Percentiles rank a stretch among this genome's conserved stretches.
Conservation (phyloP, 306 rosid species). For the Rosa multiflora region DNA sequence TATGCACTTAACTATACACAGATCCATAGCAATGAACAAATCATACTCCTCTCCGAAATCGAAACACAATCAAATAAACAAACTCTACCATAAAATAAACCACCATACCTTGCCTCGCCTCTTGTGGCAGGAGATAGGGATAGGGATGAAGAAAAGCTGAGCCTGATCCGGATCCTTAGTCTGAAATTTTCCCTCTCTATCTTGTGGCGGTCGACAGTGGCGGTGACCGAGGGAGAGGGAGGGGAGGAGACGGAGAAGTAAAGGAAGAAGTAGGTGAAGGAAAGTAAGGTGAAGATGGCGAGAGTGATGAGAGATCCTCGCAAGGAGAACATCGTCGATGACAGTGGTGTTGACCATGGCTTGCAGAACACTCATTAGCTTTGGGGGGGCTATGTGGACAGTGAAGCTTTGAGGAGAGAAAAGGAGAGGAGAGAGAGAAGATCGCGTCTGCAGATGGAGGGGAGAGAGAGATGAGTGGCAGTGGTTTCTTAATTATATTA, state of each 20-base stretch:
- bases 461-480: too few species aligned
- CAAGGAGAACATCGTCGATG: slow-evolving; percentile 49
- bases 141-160: slow-evolving; percentile 85
- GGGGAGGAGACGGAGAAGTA: slow-evolving; percentile 30
- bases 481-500: too few species aligned
- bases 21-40: neutral
- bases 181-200: slow-evolving; percentile 72
- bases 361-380: slow-evolving; percentile 42
- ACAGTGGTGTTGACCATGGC: slow-evolving; percentile 39
- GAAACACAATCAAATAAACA: neutral
- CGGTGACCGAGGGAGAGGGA: slow-evolving; percentile 34
- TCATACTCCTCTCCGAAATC: neutral
- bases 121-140: slow-evolving; percentile 91
- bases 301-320: slow-evolving; percentile 66
- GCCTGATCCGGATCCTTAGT: slow-evolving; percentile 87
- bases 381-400: too few species aligned
- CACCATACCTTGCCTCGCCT: slow-evolving; percentile 89
- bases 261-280: slow-evolving; percentile 72
- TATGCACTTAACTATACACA: too few species aligned
- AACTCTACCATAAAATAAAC: neutral
- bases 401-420: too few species aligned
- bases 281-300: slow-evolving; percentile 69
- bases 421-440: too few species aligned
- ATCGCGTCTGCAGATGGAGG: too few species aligned
- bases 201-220: slow-evolving; percentile 53